Base-by-base conservation (phyloP, 768 basidiomycete species). In the Leccinum imitatum region DNA sequence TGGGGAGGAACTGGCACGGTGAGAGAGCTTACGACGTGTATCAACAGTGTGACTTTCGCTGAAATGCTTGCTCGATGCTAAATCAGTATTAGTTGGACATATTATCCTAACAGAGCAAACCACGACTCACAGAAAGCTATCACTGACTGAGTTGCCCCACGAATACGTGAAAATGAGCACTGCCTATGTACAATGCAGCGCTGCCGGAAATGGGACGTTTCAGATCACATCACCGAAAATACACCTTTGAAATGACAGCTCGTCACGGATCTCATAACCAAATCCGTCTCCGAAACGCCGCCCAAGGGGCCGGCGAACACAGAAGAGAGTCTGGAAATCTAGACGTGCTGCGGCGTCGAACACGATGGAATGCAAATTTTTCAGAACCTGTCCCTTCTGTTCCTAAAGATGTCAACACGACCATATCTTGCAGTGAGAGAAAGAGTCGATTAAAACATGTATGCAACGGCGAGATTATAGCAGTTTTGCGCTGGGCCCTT, bases 251-350 rank as follows among this genome's bases (percentile, higher is more conserved):
- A 84, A 86, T 71, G 47, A 90, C 25, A 86, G 87, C 70, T 91
- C 90, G 74, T 91, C 90, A 62, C 89, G 87, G 76, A 82, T 94
- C 70, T 96, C 93, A 68, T 87, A 93, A 65, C 93, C 91, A 46
- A 94, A 75, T 13, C 90, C 87, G 72, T 93, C 93, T 51, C 93
- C 93, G 25, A 96, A 80, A 44, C 92, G 85, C 44, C 94, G 79
- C 57, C 89, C 81, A 76, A 41, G 13, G 95, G 93, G 33, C 95
- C 90, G 71, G 93, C 90, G 15, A 95, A 78, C 74, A 93, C 90
- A 19, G 90, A 90, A 72, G 91, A 14, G 89, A 46, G 46, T 21
- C 46, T 14, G 10, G 44, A 46, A 37, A 17, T 91, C 90, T 67
- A 86, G 88, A 77, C 92, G 82, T 8, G 87, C 58, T 63, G 66